These are phyloP conservation scores for Borealophlyctis nickersoniae DNA, from an alignment of 192 early-diverging fungal genomes.

Conservation along the genomic window DNA sequence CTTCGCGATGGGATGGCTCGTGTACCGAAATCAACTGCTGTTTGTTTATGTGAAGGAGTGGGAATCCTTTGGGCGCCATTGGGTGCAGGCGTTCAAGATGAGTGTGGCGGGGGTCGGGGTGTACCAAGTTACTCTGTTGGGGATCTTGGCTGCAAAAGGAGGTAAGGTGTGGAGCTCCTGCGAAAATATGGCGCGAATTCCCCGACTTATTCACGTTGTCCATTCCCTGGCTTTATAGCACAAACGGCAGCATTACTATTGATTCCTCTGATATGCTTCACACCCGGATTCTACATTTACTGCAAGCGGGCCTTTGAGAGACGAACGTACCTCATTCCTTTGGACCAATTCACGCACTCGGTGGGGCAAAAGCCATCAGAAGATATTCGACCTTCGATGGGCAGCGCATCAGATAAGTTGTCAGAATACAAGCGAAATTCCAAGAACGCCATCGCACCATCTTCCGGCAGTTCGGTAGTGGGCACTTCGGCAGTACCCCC, in stretches of 20 bases:
- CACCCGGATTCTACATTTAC: slow-evolving; percentile 36
- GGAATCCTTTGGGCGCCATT: slow-evolving; percentile 46
- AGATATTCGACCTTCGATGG: not conserved
- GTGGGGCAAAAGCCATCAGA: slow-evolving; percentile 2
- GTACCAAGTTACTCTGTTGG: slow-evolving; percentile 26
- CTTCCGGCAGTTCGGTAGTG: too few relatives aligned
- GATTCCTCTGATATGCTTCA: slow-evolving; percentile 30
- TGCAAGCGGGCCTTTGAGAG: slow-evolving; percentile 36
- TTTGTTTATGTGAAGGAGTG: slow-evolving; percentile 56
- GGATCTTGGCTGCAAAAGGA: not conserved
- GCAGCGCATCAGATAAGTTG: too few relatives aligned
- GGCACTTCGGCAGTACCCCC: too few relatives aligned
- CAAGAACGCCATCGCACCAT: too few relatives aligned
- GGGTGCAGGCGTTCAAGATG: slow-evolving; percentile 43
- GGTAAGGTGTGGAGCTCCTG: too few relatives aligned
- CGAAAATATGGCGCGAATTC: too few relatives aligned
- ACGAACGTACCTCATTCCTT: slow-evolving; percentile 29
- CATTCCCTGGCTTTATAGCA: not conserved
- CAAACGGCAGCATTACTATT: slow-evolving; percentile 17
- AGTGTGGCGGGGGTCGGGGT: slow-evolving; percentile 41
- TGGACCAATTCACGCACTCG: slow-evolving; percentile 21
- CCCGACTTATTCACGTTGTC: too few relatives aligned
- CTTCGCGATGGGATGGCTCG: slow-evolving; percentile 41
- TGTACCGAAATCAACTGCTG: slow-evolving; percentile 50
- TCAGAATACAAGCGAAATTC: too few relatives aligned